Base-by-base conservation (phyloP, 495 filamentous ascomycete species). In the Chaetomium tenue region DNA sequence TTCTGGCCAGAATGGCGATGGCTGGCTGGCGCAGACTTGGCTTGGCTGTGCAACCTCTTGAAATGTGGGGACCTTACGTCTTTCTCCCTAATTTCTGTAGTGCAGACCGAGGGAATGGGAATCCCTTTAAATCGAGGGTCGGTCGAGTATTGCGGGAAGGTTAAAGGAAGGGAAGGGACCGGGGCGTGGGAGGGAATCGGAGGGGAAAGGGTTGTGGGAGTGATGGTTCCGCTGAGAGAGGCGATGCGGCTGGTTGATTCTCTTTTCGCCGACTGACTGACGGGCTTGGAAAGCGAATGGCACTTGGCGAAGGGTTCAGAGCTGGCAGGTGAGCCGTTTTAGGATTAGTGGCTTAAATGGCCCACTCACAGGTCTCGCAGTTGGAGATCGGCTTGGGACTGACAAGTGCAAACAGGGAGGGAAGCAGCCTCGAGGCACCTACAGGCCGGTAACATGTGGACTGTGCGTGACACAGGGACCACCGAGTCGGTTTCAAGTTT, bases 191-290 rank as follows among this genome's bases (percentile, higher is more conserved):
- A 28, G 58, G 33, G 57, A 40, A 51, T n/a, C 42, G 25, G 58
- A 39, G 60, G 20, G 54, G 55, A 48, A 40, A 28, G 61, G 42
- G 58, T 64, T 60, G 59, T 22, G 57, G 62, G 61, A 48, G 61
- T 60, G 62, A 57, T 60, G 60, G 60, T 63, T 63, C 56, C 55
- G 61, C 59, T 57, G 46, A 20, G 40, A 11, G 66, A 66, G 61
- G 68, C 57, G 63, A 66, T 69, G 71, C 71, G 70, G 70, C 70
- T 68, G 68, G 68, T 57, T 53, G 46, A 56, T 60, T 44, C 25
- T 61, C 64, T 70, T 70, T 70, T 72, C 65, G 70, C 65, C 54
- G 57, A 59, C 56, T 53, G 53, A 64, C 63, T 70, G 64, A 44
- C 55, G 42, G 55, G 70, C 66, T 72, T 61, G 68, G 65, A 60